Base-by-base conservation (phyloP, 257 asterid genomes). In the Solanum clarkiae region DNA sequence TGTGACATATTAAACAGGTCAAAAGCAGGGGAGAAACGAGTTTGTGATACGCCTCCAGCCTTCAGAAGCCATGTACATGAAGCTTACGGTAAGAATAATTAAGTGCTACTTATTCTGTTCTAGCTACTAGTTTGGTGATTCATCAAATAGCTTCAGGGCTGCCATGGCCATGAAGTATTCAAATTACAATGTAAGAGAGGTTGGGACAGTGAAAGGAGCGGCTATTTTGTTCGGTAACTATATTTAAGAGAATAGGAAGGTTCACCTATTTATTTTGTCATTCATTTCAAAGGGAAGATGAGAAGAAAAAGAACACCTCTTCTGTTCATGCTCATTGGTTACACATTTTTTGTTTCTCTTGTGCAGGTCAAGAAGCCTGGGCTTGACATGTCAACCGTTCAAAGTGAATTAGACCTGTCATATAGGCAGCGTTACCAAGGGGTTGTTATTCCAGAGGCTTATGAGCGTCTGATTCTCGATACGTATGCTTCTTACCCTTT, bases 341-440 rank as follows among this genome's bases (percentile, higher is more conserved):
- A 81, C 29, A 2, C 55, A 47, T 42, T 24, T 63, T 72, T 79
- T 87, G 59, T 87, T 86, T 80, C 59, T 72, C 68, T 88, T 36
- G 44, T 90, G 88, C 93, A 97, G 99, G 99, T 97, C 87, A 97
- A 97, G 93, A 91, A 95, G 87, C 99, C 99, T 12, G 99, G 99
- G 71, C 87, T 97, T 89, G 99, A 95, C 85, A 93, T 97, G 97
- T 84, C 94, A 47, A 91, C 98, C 14, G 99, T 90, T 84, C 99
- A 95, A 85, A 97, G 99, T 80, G 99, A 97, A 87, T 91, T 97
- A 45, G 99, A 97, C 91, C 87, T 97, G 89, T 97, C 99, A 9
- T 97, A 95, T 72, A 85, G 86, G 85, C 98, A 95, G 82, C 98
- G 99, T 5, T 97, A 97, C 87, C 97, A 93, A 86, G 93, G 91